These are phyloP conservation scores for Starmera stellimalicola DNA, from an alignment of 1,139 yeast species.

Conservation along the genomic window DNA sequence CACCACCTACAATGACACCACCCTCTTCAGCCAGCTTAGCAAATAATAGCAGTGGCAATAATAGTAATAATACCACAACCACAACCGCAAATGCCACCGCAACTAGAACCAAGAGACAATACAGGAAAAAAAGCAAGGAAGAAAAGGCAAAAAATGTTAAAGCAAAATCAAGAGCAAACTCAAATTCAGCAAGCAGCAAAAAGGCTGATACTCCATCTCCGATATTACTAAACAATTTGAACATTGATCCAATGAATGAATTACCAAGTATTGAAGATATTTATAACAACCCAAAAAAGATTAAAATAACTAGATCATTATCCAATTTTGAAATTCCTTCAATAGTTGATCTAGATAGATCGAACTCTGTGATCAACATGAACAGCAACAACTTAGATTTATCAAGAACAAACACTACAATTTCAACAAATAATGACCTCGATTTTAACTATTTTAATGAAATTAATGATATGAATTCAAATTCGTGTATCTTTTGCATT, in stretches of 20 bases:
- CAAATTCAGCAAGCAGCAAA: not conserved
- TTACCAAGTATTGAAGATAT: not conserved
- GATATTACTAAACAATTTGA: constrained; percentile 1
- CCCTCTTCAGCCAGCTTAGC: not conserved
- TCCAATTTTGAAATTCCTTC: not conserved
- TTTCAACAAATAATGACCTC: not conserved
- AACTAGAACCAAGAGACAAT: constrained; percentile 7
- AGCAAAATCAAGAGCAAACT: not conserved
- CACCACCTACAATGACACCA: not conserved
- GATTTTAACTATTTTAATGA: not conserved
- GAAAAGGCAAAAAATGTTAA: constrained; percentile 8
- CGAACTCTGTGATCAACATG: not conserved
- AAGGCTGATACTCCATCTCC: constrained; percentile 2
- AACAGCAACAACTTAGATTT: not conserved
- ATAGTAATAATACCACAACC: too few species aligned
- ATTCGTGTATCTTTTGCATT: constrained; percentile 35
- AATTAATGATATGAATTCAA: constrained; percentile 1
- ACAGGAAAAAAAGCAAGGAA: constrained; percentile 15
- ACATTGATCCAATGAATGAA: not conserved
- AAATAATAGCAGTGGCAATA: too few species aligned
- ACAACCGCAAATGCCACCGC: not conserved
- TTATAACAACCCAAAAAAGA: not conserved
- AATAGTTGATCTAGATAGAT: not conserved
- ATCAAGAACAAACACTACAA: constrained; percentile 1
- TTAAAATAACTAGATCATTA: not conserved